Evolutionary conservation across 2,329 filamentous ascomycete genomes (phyloP).

Genomic region (Fusarium sp.): DNA sequence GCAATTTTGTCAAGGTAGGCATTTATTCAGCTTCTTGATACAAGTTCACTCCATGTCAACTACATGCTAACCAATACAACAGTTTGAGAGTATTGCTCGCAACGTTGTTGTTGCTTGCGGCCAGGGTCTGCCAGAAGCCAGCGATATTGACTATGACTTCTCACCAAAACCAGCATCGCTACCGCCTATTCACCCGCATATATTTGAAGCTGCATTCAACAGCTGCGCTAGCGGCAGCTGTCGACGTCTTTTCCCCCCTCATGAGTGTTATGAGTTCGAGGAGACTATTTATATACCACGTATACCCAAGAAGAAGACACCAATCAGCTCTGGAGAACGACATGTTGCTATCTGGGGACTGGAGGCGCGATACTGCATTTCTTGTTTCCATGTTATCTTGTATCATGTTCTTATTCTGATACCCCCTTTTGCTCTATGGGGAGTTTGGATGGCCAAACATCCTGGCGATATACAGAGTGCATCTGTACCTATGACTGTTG

Average conservation of each 20-base stretch:
- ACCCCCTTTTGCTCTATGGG: conserved; percentile 8
- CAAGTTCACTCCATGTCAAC: too few species aligned
- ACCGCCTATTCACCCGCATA: conserved; percentile 4
- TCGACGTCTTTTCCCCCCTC: not conserved
- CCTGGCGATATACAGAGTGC: conserved; percentile 17
- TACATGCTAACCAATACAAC: too few species aligned
- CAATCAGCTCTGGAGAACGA: not conserved
- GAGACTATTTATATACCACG: conserved; percentile 16
- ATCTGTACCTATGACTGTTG: conserved; percentile 16
- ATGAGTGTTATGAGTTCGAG: conserved; percentile 15
- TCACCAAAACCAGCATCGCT: conserved; percentile 13
- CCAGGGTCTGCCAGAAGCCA: conserved; percentile 2
- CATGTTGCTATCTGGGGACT: conserved; percentile 6
- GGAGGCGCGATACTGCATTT: conserved; percentile 14
- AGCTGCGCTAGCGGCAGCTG: conserved; percentile 9
- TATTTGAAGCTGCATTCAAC: conserved; percentile 20
- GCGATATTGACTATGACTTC: conserved; percentile 6
- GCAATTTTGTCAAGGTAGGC: conserved; percentile 17
- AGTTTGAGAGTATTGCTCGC: conserved; percentile 8
- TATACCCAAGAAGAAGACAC: conserved; percentile 15
- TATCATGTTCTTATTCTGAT: conserved; percentile 17
- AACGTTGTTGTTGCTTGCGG: conserved; percentile 15
- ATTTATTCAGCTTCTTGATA: not conserved
- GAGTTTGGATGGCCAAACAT: conserved; percentile 1
- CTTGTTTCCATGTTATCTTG: conserved; percentile 3